Conservation (phyloP, 2,329 filamentous ascomycete genomes). For the Dactylellina cionopaga region DNA sequence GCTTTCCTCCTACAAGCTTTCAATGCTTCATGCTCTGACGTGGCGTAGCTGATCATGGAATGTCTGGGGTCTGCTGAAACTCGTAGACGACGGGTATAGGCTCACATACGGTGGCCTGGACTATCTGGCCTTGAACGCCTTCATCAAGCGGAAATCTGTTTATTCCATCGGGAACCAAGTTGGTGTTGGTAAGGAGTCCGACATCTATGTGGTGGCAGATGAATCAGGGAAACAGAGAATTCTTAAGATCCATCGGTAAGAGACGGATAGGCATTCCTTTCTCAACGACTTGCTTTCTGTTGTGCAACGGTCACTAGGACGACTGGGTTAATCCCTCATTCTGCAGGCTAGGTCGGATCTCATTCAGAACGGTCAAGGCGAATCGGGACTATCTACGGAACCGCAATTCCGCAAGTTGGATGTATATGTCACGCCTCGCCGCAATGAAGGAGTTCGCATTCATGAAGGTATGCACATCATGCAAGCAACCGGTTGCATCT, state of each 20-base stretch:
- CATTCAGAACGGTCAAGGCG: conserved; percentile 93
- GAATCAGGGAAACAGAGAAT: conserved; percentile 79
- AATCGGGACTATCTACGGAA: conserved; percentile 95
- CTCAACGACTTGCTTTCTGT: conserved; percentile 26
- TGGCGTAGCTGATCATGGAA: conserved; percentile 38
- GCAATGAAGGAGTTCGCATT: conserved; percentile 95
- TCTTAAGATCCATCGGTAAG: conserved; percentile 85
- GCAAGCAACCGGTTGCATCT: conserved; percentile 22
- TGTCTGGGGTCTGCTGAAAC: conserved; percentile 10
- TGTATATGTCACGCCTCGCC: conserved; percentile 94
- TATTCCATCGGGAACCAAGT: conserved; percentile 95
- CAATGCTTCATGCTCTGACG: conserved; percentile 20
- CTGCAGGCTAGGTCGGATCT: conserved; percentile 81
- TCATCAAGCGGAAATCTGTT: conserved; percentile 79
- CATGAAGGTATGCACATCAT: conserved; percentile 72
- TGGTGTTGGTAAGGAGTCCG: conserved; percentile 96
- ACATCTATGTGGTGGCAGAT: conserved; percentile 92
- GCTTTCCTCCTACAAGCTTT: conserved; percentile 9
- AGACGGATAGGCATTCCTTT: conserved; percentile 36
- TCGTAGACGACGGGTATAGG: conserved; percentile 85
- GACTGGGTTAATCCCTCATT: not conserved
- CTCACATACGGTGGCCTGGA: conserved; percentile 96
- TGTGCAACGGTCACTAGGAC: conserved; percentile 15
- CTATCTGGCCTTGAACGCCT: conserved; percentile 92
- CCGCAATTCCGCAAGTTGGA: conserved; percentile 84